Conservation (phyloP, 1,284 basidiomycete genomes). For the Ganoderma lingzhi region DNA sequence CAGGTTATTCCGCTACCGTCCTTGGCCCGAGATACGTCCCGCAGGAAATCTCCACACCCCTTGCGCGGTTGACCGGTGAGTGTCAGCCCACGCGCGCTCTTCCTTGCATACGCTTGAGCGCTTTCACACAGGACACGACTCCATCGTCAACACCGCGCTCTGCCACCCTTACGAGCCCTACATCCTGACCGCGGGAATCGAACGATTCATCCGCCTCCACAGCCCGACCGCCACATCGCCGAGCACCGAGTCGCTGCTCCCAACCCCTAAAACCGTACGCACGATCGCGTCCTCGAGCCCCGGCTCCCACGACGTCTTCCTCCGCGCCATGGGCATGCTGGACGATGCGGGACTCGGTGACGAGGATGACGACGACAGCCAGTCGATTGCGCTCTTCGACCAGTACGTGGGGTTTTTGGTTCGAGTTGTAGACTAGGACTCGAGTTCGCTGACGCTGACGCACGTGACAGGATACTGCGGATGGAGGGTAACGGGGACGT, state of each 20-base stretch:
- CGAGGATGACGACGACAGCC: conserved; percentile 49
- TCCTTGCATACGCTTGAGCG: neutral
- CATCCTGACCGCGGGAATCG: conserved; percentile 74
- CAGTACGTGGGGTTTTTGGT: conserved; percentile 39
- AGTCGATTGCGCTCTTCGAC: conserved; percentile 50
- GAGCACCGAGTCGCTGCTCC: conserved; percentile 50
- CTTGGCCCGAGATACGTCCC: conserved; percentile 56
- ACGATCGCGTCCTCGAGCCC: conserved; percentile 44
- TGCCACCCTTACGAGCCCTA: conserved; percentile 77
- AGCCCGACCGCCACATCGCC: conserved; percentile 64
- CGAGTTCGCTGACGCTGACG: conserved; percentile 16
- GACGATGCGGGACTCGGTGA: conserved; percentile 42
- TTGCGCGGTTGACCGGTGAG: conserved; percentile 63
- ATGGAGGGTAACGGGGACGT: conserved; percentile 33
- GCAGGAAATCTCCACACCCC: conserved; percentile 61
- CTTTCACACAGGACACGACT: conserved; percentile 62
- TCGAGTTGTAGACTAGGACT: neutral
- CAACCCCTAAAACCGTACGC: conserved; percentile 58
- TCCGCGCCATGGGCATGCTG: conserved; percentile 43
- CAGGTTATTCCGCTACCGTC: conserved; percentile 57
- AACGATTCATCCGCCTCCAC: conserved; percentile 74
- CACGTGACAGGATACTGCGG: conserved; percentile 38
- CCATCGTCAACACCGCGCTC: conserved; percentile 76
- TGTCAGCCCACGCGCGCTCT: neutral
- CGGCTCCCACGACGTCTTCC: conserved; percentile 43